Base-by-base conservation (phyloP, 768 basidiomycete species). In the Suillus occidentalis region DNA sequence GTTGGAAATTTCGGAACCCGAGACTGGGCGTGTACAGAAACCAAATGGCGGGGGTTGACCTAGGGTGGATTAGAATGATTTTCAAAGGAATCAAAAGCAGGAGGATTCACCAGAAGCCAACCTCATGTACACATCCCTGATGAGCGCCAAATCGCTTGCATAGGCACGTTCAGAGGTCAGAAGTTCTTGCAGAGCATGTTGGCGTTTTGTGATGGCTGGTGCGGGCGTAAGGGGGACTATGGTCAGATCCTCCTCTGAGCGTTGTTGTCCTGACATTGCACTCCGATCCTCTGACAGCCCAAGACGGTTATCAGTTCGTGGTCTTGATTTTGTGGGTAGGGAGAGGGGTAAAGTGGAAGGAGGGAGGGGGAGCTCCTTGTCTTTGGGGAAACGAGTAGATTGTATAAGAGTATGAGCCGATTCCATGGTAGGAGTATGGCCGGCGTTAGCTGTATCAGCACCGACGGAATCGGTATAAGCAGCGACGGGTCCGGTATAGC, bases 141-240 rank as follows among this genome's bases (percentile, higher is more conserved):
- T 87, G 62, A 94, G 80, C 18, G 88, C 89, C 34, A 95, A 81
- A 80, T 94, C 93, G n/a, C 87, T 87, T 14, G 92, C 89, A 75
- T 94, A 94, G 1, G 90, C 89, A 34, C 90, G 82, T 72, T 95
- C 92, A 25, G 90, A 91, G 13, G 89, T 86, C 53, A 94, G 82
- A 34, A 95, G 77, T 68, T 95, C 93, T 60, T 86, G 84, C 25
- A 94, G 79, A 10, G 92, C 92, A 73, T 94, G 89, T 28, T 86
- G 83, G 43, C 93, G 85, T 77, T 94, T 94, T 34, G 88, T 83
- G 71, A 87, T 75, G 66, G 70, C 62, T 28, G 77, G 65, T 56
- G 75, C 75, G 64, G 67, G 80, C 25, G 76, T 71, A n/a, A 78
- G 72, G 14, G 73, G 70, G 43, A 65, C 50, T 45, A 70, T 63